Evolutionary conservation across 352 stramenopile species (phyloP), one percentile per base, ranked within the genome.

Genomic region (Phytophthora fragariae): DNA sequence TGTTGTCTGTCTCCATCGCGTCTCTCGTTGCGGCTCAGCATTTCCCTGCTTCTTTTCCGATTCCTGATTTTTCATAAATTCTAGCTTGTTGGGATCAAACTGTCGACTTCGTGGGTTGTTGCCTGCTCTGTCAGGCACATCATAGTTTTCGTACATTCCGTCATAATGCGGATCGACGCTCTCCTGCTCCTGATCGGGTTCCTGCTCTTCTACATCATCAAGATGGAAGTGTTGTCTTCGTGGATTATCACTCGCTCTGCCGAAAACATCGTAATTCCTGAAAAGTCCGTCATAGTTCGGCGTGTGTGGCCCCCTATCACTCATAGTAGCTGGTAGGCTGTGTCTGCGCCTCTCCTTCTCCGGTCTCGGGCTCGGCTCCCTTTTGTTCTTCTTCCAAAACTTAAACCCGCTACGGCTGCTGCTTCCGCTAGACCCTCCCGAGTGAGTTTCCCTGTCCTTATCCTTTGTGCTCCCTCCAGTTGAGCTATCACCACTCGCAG

Each of bases 211-310:
- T 4, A 44, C 37, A 12, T 15, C 37, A 15, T 44, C 8, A 33
- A 55, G 31, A 0, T 61, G 12, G 8, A 21, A 21, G 19, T 55
- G 21, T 11, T 10, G 44, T 21, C 24, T 55, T 39, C 12, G 39
- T 33, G 53, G 41, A 53, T 55, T 65, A 33, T 66, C 66, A 47
- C 68, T 69, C 24, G 55, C 39, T 49, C 57, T 63, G 19, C 65
- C 57, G 37, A 65, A 59, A 29, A 80, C 65, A 6, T 73, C 70
- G 35, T 77, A 79, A 47, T 81, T 75, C 17, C 72, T 73, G 31
- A 88, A 73, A 0, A 88, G 53, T 19, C 57, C 75, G 19, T 86
- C 81, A 67, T 88, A 88, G 53, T 88, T 88, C 50, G 80, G 83
- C 3, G 41, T 61, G 6, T 75, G 29, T 15, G 12, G 14, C 53